Evolutionary conservation across 495 filamentous ascomycete species (phyloP), one percentile per base, ranked within the genome.

Genomic region (Pseudotulostoma volvatum): DNA sequence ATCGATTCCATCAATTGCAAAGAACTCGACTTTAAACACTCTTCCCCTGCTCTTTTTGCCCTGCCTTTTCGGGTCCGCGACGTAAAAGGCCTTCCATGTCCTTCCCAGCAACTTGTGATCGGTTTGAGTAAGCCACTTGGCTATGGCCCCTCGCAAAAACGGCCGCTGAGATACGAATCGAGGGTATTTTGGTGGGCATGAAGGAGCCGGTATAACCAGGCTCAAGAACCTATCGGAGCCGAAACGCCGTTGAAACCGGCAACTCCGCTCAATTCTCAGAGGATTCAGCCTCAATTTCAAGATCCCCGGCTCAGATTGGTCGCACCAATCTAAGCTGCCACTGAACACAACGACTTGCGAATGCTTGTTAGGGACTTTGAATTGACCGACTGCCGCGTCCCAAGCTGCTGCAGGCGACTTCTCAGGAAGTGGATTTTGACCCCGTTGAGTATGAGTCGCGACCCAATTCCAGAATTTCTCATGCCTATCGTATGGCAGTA

Each of bases 1-100:
- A 36, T 64, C 63, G 13, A 47, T 28, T 1, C 70, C 70, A 38
- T 66, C 54, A 20, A 67, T 51, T 9, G 72, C 73, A 43, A 77
- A 75, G 36, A 75, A 58, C 18, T 70, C 64, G 1, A 74, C 55
- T 4, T 57, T 53, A 39, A 63, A 63, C 2, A 51, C 52, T 25
- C 48, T 51, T 23, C 54, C 47, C 37, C 44, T 46, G 21, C 45
- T 53, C 11, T 32, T 8, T 36, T 57, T 59, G 4, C 48, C 53
- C 37, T 64, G 67, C 2, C 35, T 49, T 23, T 55, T 56, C 9
- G 59, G 53, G 19, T 64, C 56, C 37, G 65, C 66, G 11, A 65
- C 50, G 35, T 49, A 68, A 33, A 67, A 69, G 0, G 66, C 55
- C n/a, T 54, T 53, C 66, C 68, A 71, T 9, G 31, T 56, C 18